Evolutionary conservation across 768 basidiomycete species (phyloP).

Genomic region (Leucosporidium creatinivorum): DNA sequence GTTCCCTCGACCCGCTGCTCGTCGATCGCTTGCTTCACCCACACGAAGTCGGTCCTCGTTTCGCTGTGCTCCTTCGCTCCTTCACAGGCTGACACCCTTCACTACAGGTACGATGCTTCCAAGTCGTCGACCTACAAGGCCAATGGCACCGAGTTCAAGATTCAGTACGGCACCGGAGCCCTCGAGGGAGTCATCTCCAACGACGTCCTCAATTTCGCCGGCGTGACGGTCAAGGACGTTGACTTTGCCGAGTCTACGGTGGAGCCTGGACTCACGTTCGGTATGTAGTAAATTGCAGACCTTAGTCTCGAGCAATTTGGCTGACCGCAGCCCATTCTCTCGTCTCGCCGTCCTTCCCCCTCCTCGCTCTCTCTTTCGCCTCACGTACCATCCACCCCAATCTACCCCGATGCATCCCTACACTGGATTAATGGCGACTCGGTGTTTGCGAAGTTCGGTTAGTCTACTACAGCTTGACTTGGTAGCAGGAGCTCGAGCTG

Average conservation of each 20-base stretch:
- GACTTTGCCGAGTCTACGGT: constrained; percentile 93
- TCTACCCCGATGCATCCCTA: neutral
- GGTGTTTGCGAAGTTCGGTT: constrained; percentile 60
- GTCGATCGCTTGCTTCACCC: constrained; percentile 89
- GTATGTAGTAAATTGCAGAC: neutral
- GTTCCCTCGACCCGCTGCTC: constrained; percentile 56
- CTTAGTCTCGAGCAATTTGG: neutral
- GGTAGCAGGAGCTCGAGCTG: no score
- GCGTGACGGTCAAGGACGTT: constrained; percentile 62
- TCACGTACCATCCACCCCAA: neutral
- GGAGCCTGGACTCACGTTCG: constrained; percentile 94
- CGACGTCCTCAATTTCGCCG: constrained; percentile 72
- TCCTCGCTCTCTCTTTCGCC: neutral
- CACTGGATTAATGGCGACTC: no score
- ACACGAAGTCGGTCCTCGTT: constrained; percentile 41
- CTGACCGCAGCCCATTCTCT: neutral
- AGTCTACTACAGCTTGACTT: no score
- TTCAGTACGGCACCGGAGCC: constrained; percentile 90
- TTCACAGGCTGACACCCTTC: neutral
- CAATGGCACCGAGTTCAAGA: constrained; percentile 82
- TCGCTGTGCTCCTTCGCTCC: neutral
- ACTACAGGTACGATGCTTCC: constrained; percentile 62
- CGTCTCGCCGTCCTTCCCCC: neutral
- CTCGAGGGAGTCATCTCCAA: constrained; percentile 93
- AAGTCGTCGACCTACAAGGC: constrained; percentile 76